phyloP scores from a whole-genome alignment of 306 rosid species.

The Vigna reflexopilosa region DNA sequence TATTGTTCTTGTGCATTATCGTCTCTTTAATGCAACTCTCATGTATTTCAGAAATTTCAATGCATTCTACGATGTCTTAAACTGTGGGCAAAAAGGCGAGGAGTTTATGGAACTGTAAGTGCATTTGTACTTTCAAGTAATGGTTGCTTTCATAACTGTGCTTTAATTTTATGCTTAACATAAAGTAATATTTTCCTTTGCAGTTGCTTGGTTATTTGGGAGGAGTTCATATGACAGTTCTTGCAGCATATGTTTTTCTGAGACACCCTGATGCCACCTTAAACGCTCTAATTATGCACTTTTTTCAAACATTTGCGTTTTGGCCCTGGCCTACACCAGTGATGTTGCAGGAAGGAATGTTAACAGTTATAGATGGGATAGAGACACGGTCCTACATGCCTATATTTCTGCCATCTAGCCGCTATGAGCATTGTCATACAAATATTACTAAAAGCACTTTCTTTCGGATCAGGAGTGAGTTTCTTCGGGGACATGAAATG shows the following conservation, averaged over 20 bases:
- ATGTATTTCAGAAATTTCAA: conserved; percentile 55
- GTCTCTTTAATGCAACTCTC: conserved; percentile 29
- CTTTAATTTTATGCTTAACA: conserved; percentile 35
- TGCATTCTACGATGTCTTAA: conserved; percentile 55
- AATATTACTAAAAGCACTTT: conserved; percentile 56
- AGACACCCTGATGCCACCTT: conserved; percentile 48
- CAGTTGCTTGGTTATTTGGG: conserved; percentile 61
- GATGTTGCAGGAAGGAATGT: conserved; percentile 48
- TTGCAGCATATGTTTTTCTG: conserved; percentile 53
- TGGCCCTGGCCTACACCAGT: conserved; percentile 65
- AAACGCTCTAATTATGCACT: conserved; percentile 49
- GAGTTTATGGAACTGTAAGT: conserved; percentile 66
- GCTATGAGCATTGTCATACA: conserved; percentile 51
- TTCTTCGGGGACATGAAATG: conserved; percentile 47
- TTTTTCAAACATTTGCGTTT: conserved; percentile 54
- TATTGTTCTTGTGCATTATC: conserved; percentile 22
- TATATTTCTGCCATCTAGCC: conserved; percentile 51
- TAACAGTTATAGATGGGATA: conserved; percentile 11
- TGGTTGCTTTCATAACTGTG: conserved; percentile 20
- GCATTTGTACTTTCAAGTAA: conserved; percentile 23
- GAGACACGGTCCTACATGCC: conserved; percentile 55
- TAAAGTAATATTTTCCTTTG: conserved; percentile 27
- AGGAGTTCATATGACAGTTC: conserved; percentile 60
- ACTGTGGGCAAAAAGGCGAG: conserved; percentile 65
- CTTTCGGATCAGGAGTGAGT: conserved; percentile 50